Percentiles rank a stretch among this genome's conserved stretches.
Conservation (phyloP, 441 rosid genomes). For the Bocquillonia castaneifolia region DNA sequence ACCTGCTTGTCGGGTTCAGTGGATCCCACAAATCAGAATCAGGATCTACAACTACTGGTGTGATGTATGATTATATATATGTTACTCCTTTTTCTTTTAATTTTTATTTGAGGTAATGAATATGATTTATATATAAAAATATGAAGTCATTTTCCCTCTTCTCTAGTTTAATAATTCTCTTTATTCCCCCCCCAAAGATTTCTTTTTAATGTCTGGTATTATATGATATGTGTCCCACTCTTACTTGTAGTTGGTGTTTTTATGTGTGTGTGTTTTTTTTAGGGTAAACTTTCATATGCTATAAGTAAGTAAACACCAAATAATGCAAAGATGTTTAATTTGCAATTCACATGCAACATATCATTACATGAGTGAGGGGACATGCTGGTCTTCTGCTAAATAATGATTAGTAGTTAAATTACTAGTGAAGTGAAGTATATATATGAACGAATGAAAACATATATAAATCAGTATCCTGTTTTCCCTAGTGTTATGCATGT, state of each 20-base stretch:
- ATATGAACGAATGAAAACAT: background rate
- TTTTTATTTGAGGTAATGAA: constrained; percentile 13
- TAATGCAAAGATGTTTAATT: constrained; percentile 8
- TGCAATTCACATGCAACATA: constrained; percentile 16
- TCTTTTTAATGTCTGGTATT: no score
- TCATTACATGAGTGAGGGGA: constrained; percentile 6
- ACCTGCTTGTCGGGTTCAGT: constrained; percentile 39
- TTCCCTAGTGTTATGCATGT: background rate
- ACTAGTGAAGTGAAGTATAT: background rate
- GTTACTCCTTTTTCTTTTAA: constrained; percentile 8
- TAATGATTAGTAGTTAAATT: background rate
- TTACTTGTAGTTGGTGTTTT: background rate
- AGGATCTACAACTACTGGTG: constrained; percentile 44
- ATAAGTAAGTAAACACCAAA: background rate
- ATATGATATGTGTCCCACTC: background rate
- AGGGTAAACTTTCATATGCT: background rate
- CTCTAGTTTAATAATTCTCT: background rate
- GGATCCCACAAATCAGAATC: constrained; percentile 63
- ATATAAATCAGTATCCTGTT: background rate
- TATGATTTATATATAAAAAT: constrained; percentile 19
- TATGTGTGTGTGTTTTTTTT: background rate
- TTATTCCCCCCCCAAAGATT: background rate
- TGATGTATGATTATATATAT: constrained; percentile 33
- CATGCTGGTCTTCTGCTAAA: background rate
- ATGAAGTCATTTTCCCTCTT: constrained; percentile 18